phyloP scores from a whole-genome alignment of 768 basidiomycete species.

The Podaxis carcinomalis region DNA sequence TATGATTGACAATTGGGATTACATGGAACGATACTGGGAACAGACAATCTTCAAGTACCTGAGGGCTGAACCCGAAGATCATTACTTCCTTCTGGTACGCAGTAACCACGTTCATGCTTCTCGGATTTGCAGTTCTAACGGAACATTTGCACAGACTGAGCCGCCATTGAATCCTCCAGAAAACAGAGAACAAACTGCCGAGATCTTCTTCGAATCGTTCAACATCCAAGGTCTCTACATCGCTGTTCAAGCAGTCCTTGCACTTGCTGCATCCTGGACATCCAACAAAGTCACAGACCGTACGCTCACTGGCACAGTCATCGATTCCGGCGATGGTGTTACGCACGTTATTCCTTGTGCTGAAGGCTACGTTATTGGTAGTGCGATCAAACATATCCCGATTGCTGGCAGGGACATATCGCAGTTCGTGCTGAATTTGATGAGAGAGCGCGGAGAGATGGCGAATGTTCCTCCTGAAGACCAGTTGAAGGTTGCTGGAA shows the following conservation, averaged over 20 bases:
- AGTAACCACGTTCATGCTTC: neutral
- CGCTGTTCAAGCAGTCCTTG: conserved; percentile 97
- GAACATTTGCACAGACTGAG: conserved; percentile 66
- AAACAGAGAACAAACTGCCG: conserved; percentile 98
- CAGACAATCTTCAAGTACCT: conserved; percentile 99
- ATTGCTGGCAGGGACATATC: conserved; percentile 98
- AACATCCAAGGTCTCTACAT: conserved; percentile 99
- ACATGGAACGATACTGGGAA: conserved; percentile 99
- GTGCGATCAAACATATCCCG: conserved; percentile 97
- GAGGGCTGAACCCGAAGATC: conserved; percentile 97
- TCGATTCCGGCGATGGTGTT: conserved; percentile 98
- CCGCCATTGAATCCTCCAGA: conserved; percentile 97
- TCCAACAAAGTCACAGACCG: conserved; percentile 86
- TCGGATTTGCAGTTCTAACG: neutral
- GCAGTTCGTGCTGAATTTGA: conserved; percentile 91
- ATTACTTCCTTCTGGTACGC: conserved; percentile 93
- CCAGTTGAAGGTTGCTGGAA: conserved; percentile 84
- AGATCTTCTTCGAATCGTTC: conserved; percentile 99
- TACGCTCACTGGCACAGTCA: conserved; percentile 94
- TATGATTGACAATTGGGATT: conserved; percentile 97
- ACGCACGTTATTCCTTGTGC: conserved; percentile 97
- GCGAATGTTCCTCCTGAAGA: conserved; percentile 91
- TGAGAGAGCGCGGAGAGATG: conserved; percentile 95
- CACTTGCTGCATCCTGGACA: conserved; percentile 96
- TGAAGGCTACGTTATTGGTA: conserved; percentile 98